Conservation (phyloP, 208 protist species). For the Trichomonas tenax region DNA sequence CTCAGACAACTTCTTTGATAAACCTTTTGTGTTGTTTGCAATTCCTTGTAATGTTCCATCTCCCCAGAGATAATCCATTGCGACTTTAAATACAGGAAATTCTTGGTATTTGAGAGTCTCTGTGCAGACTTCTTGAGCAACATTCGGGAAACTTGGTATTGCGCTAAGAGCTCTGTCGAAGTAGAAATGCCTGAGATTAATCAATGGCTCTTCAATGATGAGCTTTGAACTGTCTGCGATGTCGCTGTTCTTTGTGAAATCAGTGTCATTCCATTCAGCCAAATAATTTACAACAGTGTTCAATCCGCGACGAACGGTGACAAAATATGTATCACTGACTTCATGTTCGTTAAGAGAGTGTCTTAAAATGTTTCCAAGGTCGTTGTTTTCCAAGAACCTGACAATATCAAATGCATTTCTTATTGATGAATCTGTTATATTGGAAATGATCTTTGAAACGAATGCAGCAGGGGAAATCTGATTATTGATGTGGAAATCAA, state of each 20-base stretch:
- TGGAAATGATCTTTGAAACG: background rate
- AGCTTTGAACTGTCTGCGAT: background rate
- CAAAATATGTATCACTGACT: too few species aligned
- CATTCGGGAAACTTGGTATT: background rate
- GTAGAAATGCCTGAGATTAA: background rate
- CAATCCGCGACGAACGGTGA: too few species aligned
- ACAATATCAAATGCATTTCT: background rate
- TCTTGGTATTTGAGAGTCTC: background rate
- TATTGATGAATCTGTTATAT: background rate
- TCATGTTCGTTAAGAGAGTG: background rate
- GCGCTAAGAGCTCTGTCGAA: background rate
- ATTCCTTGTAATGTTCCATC: background rate
- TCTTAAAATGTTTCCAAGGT: background rate
- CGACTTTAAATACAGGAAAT: background rate
- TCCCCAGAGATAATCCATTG: background rate
- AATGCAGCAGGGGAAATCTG: background rate
- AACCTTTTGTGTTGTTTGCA: background rate
- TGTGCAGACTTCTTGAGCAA: background rate
- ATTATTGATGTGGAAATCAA: background rate
- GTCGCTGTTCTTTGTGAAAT: background rate
- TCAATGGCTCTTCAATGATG: background rate
- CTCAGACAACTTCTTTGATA: background rate
- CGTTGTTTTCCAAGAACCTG: background rate
- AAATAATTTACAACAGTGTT: background rate
- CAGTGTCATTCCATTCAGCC: background rate